Base-by-base conservation (phyloP, 2,329 filamentous ascomycete species). In the Nothomitra cinnamomea region DNA sequence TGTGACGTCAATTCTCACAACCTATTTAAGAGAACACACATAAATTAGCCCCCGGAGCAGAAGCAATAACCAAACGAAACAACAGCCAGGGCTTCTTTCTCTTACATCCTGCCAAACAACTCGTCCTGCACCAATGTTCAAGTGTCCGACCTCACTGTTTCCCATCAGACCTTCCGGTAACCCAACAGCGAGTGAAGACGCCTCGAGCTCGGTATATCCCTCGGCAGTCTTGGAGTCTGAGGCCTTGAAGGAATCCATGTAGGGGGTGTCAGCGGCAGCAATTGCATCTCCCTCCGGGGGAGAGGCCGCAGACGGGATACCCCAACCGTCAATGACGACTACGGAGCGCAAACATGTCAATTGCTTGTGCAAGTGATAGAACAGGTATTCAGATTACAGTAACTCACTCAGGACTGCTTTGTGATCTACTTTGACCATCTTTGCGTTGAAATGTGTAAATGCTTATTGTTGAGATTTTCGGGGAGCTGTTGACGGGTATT, bases 271-370 rank as follows among this genome's bases (percentile, higher is more conserved):
- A 61, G 90, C 92, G 58, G 86, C 86, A 62, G 89, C 82, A 68
- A 98, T 96, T 65, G 92, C 92, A 74, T 98, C 90, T 69, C 92
- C 90, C 70, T 94, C 70, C 64, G 86, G 85, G 63, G 85, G 85
- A 55, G 88, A 94, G 56, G 82, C 72, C 60, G 83, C 82, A 58
- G 80, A 80, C 63, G 89, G 79, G 63, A 96, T 80, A 66, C 92
- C 92, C 92, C 92, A 98, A 65, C 92, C 92, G 73, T 98, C 92
- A 76, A 98, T 98, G 72, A 96, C 92, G 78, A 98, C 85, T 88
- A 65, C 66, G 66, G 51, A 67, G 68, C 60, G 70, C 70, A 60
- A 75, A 65, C 77, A 66, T 62, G 75, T 68, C 56, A 77, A 78
- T 76, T 80, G 75, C 75, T 74, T 79, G 56, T 69, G 71, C 55